A percentile compares a stretch with the other conserved stretches of the same genome.
Evolutionary conservation across 2,329 filamentous ascomycete genomes (phyloP).

Genomic region (Claviceps fusiformis): DNA sequence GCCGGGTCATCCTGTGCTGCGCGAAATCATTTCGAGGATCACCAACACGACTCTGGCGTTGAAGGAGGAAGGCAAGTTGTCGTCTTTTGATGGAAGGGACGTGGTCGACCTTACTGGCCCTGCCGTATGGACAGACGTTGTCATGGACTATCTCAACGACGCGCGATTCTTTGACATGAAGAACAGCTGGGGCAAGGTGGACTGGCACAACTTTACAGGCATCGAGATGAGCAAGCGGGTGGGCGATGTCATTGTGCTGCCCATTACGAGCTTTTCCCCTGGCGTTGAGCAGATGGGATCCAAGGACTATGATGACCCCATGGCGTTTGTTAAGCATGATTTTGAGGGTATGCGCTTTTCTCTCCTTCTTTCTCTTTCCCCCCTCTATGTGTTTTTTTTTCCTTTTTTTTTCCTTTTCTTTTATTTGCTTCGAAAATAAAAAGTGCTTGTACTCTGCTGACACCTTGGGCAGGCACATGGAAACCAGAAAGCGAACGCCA

Average conservation of each 20-base stretch:
- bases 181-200: slow-evolving; percentile 57
- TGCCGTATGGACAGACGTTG: slow-evolving; percentile 80
- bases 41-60: slow-evolving; percentile 66
- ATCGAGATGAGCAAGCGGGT: slow-evolving; percentile 75
- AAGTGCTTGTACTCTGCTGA: slow-evolving; percentile 9
- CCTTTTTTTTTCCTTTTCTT: too few relatives aligned
- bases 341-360: slow-evolving; percentile 63
- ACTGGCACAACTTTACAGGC: slow-evolving; percentile 79
- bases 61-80: slow-evolving; percentile 54
- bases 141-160: slow-evolving; percentile 93
- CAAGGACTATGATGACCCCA: slow-evolving; percentile 74
- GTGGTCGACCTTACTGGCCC: slow-evolving; percentile 93
- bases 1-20: slow-evolving; percentile 80
- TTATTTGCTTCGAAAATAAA: too few relatives aligned
- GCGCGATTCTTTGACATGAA: slow-evolving; percentile 73
- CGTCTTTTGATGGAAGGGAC: slow-evolving; percentile 47
- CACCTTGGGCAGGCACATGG: slow-evolving; percentile 46
- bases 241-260: slow-evolving; percentile 83
- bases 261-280: slow-evolving; percentile 94
- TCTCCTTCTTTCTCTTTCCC: neutral
- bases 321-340: slow-evolving; percentile 95
- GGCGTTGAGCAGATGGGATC: slow-evolving; percentile 90
- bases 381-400: neutral
- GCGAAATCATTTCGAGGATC: slow-evolving; percentile 76
- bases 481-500: slow-evolving; percentile 60